Evolutionary conservation across 176 grass and related monocot genomes (phyloP).

Genomic region (Urochloa ruziziensis): DNA sequence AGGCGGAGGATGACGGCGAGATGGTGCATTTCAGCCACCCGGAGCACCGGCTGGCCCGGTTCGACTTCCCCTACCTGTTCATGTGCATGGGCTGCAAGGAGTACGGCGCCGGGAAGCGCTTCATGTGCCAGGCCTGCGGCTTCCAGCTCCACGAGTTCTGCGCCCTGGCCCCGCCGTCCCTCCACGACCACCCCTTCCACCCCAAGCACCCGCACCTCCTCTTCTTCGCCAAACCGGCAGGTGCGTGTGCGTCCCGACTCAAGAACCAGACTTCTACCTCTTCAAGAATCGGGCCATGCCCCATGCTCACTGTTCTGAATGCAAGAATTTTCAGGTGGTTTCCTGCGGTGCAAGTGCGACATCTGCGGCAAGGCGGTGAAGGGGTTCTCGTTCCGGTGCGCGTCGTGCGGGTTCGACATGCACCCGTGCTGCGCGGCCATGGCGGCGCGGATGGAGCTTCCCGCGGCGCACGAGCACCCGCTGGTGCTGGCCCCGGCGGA

Average conservation of each 20-base stretch:
- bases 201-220: conserved; percentile 60
- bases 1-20: neutral
- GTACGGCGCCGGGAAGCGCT: conserved; percentile 73
- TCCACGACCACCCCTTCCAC: conserved; percentile 77
- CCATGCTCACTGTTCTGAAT: no score
- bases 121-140: conserved; percentile 74
- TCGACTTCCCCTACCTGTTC: conserved; percentile 76
- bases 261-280: no score
- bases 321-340: conserved; percentile 59
- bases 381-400: conserved; percentile 74
- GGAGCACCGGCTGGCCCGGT: conserved; percentile 58
- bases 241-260: no score
- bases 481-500: conserved; percentile 34
- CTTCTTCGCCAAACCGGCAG: conserved; percentile 62
- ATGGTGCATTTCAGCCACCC: conserved; percentile 85
- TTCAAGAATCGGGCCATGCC: no score
- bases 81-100: conserved; percentile 91
- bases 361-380: conserved; percentile 63
- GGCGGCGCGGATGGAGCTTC: conserved; percentile 51
- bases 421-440: conserved; percentile 86
- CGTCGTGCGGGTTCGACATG: conserved; percentile 76
- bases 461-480: conserved; percentile 57
- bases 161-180: conserved; percentile 62
- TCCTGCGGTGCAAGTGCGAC: conserved; percentile 68
- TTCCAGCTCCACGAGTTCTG: conserved; percentile 93